Percentiles rank a stretch among this genome's conserved stretches.
Evolutionary conservation across 176 grass and related monocot genomes (phyloP).

Genomic region (Zizania latifolia): DNA sequence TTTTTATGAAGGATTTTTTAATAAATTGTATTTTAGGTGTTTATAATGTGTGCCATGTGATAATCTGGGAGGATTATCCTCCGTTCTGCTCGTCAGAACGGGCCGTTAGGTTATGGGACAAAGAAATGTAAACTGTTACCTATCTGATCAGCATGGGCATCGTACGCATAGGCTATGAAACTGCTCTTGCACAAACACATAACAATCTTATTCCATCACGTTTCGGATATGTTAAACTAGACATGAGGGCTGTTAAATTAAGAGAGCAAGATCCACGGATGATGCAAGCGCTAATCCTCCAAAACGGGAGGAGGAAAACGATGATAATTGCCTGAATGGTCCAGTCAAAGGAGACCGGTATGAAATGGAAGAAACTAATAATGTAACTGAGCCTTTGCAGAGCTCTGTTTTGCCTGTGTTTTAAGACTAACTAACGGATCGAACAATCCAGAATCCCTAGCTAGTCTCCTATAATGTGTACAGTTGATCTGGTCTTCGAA

Average conservation of each 20-base stretch:
- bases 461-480: too few relatives aligned
- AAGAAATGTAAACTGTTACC: background rate
- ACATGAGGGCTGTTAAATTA: background rate
- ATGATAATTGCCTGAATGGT: background rate
- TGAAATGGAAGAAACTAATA: background rate
- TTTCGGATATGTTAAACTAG: background rate
- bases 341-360: slow-evolving; percentile 29
- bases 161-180: background rate
- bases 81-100: too few relatives aligned
- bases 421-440: slow-evolving; percentile 29
- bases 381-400: background rate
- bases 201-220: background rate
- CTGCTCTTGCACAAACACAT: background rate
- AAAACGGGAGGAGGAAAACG: background rate
- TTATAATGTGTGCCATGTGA: too few relatives aligned
- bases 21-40: too few relatives aligned
- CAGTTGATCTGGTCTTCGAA: background rate
- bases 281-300: slow-evolving; percentile 18
- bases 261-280: slow-evolving; percentile 28
- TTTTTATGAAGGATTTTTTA: too few relatives aligned
- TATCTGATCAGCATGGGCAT: background rate
- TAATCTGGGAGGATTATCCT: too few relatives aligned
- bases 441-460: slow-evolving; percentile 1
- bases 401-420: background rate
- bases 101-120: background rate